A percentile compares a stretch with the other conserved stretches of the same genome.
These are phyloP conservation scores for Phytophthora macrochlamydospora DNA, from an alignment of 352 stramenopile genomes.

Conservation along the genomic window DNA sequence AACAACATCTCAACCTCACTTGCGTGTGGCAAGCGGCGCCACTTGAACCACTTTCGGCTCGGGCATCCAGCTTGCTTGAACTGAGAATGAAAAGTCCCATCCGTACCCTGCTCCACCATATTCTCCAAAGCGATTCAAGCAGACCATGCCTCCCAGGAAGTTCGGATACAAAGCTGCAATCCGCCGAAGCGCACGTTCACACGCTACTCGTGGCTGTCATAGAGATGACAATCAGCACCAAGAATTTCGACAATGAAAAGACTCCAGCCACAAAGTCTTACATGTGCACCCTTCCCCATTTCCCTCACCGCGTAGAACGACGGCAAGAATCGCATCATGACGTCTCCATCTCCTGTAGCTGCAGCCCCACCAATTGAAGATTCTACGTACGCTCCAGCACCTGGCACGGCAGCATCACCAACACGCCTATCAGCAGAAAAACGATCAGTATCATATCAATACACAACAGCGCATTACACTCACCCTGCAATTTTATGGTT, in stretches of 20 bases:
- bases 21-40: conserved; percentile 33
- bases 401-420: conserved; percentile 83
- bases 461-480: background rate
- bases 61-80: conserved; percentile 66
- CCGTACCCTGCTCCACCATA: conserved; percentile 77
- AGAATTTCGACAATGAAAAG: background rate
- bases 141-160: conserved; percentile 84
- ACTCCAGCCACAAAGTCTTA: conserved; percentile 29
- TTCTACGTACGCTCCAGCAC: conserved; percentile 89
- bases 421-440: conserved; percentile 61
- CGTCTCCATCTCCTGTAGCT: conserved; percentile 88
- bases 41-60: conserved; percentile 61
- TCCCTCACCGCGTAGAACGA: conserved; percentile 84
- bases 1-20: background rate
- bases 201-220: conserved; percentile 61
- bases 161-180: conserved; percentile 61
- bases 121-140: conserved; percentile 70
- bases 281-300: conserved; percentile 75
- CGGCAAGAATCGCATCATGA: conserved; percentile 93
- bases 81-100: conserved; percentile 75
- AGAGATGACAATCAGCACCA: conserved; percentile 1
- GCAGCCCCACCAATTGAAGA: conserved; percentile 79
- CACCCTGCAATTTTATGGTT: conserved; percentile 90
- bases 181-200: conserved; percentile 51
- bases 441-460: background rate